These are phyloP conservation scores for Botrytis sinoallii DNA, from an alignment of 2,329 filamentous ascomycete species.

Conservation along the genomic window DNA sequence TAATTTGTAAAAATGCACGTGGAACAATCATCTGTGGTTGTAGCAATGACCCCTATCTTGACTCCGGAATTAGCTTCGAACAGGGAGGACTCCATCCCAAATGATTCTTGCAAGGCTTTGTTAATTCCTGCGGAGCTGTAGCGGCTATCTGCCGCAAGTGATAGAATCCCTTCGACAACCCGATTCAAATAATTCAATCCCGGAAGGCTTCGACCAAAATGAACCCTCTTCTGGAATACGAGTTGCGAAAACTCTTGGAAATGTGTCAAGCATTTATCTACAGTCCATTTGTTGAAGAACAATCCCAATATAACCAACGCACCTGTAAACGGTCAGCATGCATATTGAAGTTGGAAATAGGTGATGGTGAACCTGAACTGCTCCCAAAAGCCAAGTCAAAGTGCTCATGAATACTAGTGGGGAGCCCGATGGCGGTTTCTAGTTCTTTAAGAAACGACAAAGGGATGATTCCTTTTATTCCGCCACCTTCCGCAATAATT, in stretches of 20 bases:
- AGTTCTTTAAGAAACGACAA: conserved; percentile 19
- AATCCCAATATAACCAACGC: conserved; percentile 18
- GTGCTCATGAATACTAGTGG: conserved; percentile 20
- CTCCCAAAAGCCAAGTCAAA: conserved; percentile 23
- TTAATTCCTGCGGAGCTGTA: not conserved
- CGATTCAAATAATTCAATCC: not conserved
- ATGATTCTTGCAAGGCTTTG: not conserved
- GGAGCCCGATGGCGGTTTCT: conserved; percentile 10
- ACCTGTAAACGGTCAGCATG: not conserved
- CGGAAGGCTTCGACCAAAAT: not conserved
- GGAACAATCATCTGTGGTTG: not conserved
- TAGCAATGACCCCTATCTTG: not conserved
- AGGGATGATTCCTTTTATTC: conserved; percentile 17
- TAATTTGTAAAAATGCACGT: not conserved
- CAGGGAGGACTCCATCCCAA: not conserved
- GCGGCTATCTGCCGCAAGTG: not conserved
- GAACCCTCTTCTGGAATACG: conserved; percentile 12
- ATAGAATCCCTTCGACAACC: not conserved
- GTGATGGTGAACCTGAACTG: conserved; percentile 19
- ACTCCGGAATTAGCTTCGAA: not conserved
- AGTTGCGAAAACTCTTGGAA: conserved; percentile 16
- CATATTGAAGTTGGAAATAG: not conserved
- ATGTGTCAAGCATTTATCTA: conserved; percentile 18
- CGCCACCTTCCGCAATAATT: conserved; percentile 19
- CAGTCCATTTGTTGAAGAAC: conserved; percentile 20